A percentile compares a stretch with the other conserved stretches of the same genome.
Evolutionary conservation across 805 yeast genomes (phyloP).

Genomic region (Kuraishia ogatae): DNA sequence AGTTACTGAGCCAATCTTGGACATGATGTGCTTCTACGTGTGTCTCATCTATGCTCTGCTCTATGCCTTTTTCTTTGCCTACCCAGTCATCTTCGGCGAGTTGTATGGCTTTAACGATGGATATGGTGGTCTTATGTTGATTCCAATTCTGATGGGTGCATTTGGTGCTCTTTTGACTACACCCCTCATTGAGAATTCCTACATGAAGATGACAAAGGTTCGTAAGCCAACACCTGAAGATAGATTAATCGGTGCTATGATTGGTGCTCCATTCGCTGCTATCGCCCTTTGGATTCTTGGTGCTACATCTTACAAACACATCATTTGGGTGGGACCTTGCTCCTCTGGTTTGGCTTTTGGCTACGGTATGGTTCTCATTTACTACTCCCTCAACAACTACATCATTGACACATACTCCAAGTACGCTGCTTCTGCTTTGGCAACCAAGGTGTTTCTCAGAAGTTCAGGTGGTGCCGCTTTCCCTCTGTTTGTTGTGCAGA

Average conservation of each 20-base stretch:
- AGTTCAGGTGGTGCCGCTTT: constrained; percentile 84
- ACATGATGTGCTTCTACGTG: constrained; percentile 75
- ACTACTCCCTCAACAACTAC: constrained; percentile 61
- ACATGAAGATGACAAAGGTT: constrained; percentile 38
- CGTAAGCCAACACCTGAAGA: constrained; percentile 73
- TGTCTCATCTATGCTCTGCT: constrained; percentile 84
- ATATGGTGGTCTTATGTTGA: constrained; percentile 75
- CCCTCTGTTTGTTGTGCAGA: constrained; percentile 74
- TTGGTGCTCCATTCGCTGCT: constrained; percentile 78
- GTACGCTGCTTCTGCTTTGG: constrained; percentile 73
- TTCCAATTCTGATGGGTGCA: constrained; percentile 89
- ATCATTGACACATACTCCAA: constrained; percentile 86
- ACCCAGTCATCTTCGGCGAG: constrained; percentile 78
- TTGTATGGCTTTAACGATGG: constrained; percentile 75
- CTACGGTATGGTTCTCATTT: constrained; percentile 52
- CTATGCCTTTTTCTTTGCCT: constrained; percentile 92
- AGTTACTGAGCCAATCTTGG: constrained; percentile 77
- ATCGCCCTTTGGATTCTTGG: constrained; percentile 74
- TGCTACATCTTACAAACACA: constrained; percentile 57
- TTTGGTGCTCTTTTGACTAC: constrained; percentile 65
- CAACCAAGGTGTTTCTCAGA: constrained; percentile 74
- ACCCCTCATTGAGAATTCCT: constrained; percentile 58
- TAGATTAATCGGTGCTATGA: constrained; percentile 71
- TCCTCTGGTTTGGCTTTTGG: constrained; percentile 53
- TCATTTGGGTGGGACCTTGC: constrained; percentile 61